These are phyloP conservation scores for Cicer arietinum DNA, from an alignment of 306 rosid species.

Conservation along the genomic window DNA sequence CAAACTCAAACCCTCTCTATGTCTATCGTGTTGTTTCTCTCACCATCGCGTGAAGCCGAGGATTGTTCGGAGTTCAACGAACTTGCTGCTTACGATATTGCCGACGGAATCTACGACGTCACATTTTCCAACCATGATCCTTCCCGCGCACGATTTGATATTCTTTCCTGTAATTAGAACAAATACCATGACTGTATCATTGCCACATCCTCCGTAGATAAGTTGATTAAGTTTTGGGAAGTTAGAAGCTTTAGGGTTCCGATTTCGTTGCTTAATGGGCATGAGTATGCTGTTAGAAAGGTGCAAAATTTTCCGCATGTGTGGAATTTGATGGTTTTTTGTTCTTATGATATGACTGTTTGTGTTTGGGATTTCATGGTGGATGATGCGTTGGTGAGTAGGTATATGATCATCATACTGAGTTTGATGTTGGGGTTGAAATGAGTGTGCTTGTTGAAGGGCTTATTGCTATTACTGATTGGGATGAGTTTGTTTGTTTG, in stretches of 20 bases:
- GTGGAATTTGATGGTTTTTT: constrained; percentile 66
- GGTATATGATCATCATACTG: constrained; percentile 83
- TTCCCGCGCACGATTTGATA: constrained; percentile 83
- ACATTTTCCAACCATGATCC: constrained; percentile 85
- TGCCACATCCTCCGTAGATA: constrained; percentile 84
- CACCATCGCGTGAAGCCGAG: constrained; percentile 38
- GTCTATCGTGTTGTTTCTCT: constrained; percentile 51
- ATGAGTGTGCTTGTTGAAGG: constrained; percentile 95
- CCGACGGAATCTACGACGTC: constrained; percentile 89
- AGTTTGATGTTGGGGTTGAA: constrained; percentile 88
- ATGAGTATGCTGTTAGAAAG: constrained; percentile 79
- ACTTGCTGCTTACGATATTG: constrained; percentile 75
- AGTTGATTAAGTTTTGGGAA: constrained; percentile 87
- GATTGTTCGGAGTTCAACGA: constrained; percentile 53
- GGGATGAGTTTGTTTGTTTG: constrained; percentile 94
- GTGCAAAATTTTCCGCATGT: constrained; percentile 80
- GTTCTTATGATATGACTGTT: constrained; percentile 92
- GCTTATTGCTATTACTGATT: constrained; percentile 84
- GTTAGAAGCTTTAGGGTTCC: constrained; percentile 70
- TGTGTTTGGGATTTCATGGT: constrained; percentile 89
- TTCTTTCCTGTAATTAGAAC: constrained; percentile 83
- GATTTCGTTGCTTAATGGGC: constrained; percentile 74
- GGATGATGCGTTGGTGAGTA: constrained; percentile 86
- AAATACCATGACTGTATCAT: constrained; percentile 86
- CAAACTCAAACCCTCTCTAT: constrained; percentile 53